Percentiles rank a stretch among this genome's conserved stretches.
phyloP scores from a whole-genome alignment of 2,329 filamentous ascomycete species.

The Alternaria dauci region DNA sequence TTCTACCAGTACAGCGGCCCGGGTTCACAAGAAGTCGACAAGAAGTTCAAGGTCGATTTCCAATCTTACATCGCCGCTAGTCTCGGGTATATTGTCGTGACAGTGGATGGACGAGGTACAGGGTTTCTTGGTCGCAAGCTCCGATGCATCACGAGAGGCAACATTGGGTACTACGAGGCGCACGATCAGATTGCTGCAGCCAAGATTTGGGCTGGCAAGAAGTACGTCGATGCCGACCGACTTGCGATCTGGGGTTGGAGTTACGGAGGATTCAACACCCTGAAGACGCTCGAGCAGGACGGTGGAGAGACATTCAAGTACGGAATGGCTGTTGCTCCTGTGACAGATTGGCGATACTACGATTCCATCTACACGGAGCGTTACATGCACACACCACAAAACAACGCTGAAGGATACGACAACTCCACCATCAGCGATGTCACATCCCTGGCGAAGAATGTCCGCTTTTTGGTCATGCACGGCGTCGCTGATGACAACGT shows the following conservation, averaged over 20 bases:
- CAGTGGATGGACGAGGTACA: constrained; percentile 91
- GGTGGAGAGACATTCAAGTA: constrained; percentile 91
- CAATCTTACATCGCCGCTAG: constrained; percentile 86
- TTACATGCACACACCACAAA: constrained; percentile 94
- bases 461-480: constrained; percentile 94
- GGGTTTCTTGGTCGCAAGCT: constrained; percentile 87
- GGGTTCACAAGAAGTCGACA: constrained; percentile 86
- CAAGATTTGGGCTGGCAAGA: constrained; percentile 79
- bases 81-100: constrained; percentile 92
- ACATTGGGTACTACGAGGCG: constrained; percentile 85
- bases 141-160: constrained; percentile 80
- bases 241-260: constrained; percentile 99
- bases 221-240: constrained; percentile 81
- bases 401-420: constrained; percentile 80
- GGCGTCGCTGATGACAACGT: constrained; percentile 98
- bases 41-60: constrained; percentile 84
- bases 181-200: constrained; percentile 91
- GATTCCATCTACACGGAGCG: constrained; percentile 93
- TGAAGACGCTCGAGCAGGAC: constrained; percentile 94
- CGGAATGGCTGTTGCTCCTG: constrained; percentile 96
- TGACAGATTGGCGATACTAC: constrained; percentile 98
- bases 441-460: constrained; percentile 74
- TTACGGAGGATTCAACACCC: constrained; percentile 92
- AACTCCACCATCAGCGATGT: constrained; percentile 78
- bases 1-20: constrained; percentile 96